These are phyloP conservation scores for Alternaria brassicae DNA, from an alignment of 2,329 filamentous ascomycete genomes.

Conservation along the genomic window DNA sequence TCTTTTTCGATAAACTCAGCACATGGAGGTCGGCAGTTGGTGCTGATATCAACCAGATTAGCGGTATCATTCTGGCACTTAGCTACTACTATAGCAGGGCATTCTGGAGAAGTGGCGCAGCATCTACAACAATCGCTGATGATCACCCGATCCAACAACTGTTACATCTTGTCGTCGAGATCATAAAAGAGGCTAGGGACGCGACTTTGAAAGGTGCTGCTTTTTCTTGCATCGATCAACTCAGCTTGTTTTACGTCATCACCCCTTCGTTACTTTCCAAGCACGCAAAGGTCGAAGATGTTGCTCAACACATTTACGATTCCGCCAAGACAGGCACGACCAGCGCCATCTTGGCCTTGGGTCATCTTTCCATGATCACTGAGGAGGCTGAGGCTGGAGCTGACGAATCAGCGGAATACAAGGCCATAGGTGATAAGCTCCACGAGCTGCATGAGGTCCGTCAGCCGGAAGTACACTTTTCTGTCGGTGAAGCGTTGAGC, in stretches of 20 bases:
- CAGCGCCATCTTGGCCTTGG: slow-evolving; percentile 79
- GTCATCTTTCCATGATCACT: slow-evolving; percentile 72
- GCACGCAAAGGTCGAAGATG: slow-evolving; percentile 50
- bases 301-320: slow-evolving; percentile 69
- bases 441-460: slow-evolving; percentile 83
- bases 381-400: slow-evolving; percentile 50
- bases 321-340: slow-evolving; percentile 83
- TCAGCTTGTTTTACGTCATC: slow-evolving; percentile 66
- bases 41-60: slow-evolving; percentile 64
- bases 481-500: slow-evolving; percentile 86
- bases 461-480: slow-evolving; percentile 86
- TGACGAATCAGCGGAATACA: slow-evolving; percentile 51
- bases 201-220: slow-evolving; percentile 64
- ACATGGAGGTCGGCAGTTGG: slow-evolving; percentile 68
- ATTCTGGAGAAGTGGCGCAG: slow-evolving; percentile 56
- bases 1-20: slow-evolving; percentile 57
- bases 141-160: slow-evolving; percentile 52
- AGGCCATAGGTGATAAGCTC: slow-evolving; percentile 69
- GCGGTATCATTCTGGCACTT: slow-evolving; percentile 66
- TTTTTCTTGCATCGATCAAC: slow-evolving; percentile 65
- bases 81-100: slow-evolving; percentile 65
- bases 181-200: slow-evolving; percentile 64
- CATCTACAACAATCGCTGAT: slow-evolving; percentile 32
- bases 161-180: slow-evolving; percentile 56
- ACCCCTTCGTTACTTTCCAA: slow-evolving; percentile 50